Conservation (phyloP, 257 asterid genomes). For the Fraxinus quadrangulata region DNA sequence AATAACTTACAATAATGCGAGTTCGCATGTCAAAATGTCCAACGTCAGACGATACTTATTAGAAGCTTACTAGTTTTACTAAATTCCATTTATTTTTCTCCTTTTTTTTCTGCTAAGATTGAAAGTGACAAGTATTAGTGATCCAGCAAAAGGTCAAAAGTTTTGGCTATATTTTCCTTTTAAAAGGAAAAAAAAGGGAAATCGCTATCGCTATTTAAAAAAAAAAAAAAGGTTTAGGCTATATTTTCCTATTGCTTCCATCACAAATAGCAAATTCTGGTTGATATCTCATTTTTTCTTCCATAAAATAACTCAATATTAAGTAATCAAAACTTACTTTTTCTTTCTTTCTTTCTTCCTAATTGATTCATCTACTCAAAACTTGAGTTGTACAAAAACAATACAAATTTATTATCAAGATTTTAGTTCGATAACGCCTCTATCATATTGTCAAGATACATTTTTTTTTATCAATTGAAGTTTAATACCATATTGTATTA, state of each 20-base stretch:
- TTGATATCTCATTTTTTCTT: not conserved
- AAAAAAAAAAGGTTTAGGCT: not conserved
- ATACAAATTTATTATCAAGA: not conserved
- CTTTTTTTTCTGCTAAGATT: not conserved
- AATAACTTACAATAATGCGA: too few species aligned
- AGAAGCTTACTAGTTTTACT: too few species aligned
- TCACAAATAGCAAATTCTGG: not conserved
- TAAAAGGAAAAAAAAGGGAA: too few species aligned
- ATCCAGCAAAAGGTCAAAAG: too few species aligned
- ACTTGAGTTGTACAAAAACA: not conserved
- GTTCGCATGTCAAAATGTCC: too few species aligned
- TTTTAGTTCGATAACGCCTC: not conserved
- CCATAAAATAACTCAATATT: not conserved
- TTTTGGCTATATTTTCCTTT: too few species aligned
- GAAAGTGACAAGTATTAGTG: not conserved
- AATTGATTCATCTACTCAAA: too few species aligned
- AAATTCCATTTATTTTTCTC: not conserved
- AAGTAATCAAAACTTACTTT: not conserved
- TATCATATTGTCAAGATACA: not conserved
- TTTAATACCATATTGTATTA: not conserved
- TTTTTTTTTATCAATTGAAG: not conserved
- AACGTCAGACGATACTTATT: too few species aligned
- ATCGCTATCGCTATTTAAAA: not conserved
- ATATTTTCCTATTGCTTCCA: not conserved
- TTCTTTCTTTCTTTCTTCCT: too few species aligned